A percentile compares a stretch with the other conserved stretches of the same genome.
Conservation (phyloP, 2,329 filamentous ascomycete genomes). For the Fusarium sp. region DNA sequence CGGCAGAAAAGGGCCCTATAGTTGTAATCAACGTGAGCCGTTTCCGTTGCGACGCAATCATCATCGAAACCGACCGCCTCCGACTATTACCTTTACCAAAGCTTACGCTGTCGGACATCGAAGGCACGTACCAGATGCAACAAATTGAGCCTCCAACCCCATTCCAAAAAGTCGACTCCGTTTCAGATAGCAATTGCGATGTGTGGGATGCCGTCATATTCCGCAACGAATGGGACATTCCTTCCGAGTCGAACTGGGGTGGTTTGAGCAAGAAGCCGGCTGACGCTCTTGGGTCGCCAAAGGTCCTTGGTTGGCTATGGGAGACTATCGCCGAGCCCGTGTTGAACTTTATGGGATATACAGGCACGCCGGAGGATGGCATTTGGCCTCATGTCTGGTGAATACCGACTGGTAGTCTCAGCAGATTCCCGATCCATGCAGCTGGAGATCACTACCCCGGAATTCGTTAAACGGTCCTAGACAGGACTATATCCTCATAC, state of each 20-base stretch:
- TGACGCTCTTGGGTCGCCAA: background rate
- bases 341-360: background rate
- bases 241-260: background rate
- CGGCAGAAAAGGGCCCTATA: background rate
- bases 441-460: background rate
- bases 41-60: background rate
- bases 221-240: background rate
- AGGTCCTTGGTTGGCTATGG: background rate
- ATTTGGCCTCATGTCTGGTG: background rate
- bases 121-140: background rate
- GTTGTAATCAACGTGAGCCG: background rate
- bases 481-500: conserved; percentile 8
- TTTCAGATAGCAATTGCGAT: background rate
- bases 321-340: background rate
- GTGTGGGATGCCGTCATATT: background rate
- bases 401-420: conserved; percentile 3
- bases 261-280: background rate
- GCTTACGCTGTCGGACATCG: background rate
- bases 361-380: background rate
- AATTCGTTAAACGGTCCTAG: background rate
- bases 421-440: conserved; percentile 4
- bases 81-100: background rate
- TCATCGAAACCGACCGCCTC: background rate
- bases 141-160: background rate
- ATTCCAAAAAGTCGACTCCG: background rate